Conservation (phyloP, 805 yeast species). For the Saturnispora sekii region DNA sequence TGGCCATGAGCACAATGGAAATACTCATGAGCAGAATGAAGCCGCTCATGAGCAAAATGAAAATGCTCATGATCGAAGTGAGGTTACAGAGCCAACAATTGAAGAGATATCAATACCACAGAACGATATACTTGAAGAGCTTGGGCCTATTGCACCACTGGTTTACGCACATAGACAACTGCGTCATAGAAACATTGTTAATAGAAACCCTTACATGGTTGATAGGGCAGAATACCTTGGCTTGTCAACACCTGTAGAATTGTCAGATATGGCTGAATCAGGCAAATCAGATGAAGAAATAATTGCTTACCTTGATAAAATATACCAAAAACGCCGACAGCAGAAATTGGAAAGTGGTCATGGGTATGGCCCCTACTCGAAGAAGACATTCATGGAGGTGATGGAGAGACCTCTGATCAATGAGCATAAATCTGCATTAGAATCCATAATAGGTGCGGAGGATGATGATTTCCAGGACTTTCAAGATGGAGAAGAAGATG, state of each 20-base stretch:
- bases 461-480: slow-evolving; percentile 6
- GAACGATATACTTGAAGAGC: too few relatives aligned
- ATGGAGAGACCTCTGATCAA: slow-evolving; percentile 10
- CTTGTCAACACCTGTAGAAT: slow-evolving; percentile 19
- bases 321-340: slow-evolving; percentile 18
- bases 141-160: too few relatives aligned
- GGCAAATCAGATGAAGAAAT: slow-evolving; percentile 24
- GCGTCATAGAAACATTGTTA: slow-evolving; percentile 11
- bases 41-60: not conserved
- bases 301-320: slow-evolving; percentile 18
- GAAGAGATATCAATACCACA: too few relatives aligned
- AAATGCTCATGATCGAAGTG: too few relatives aligned
- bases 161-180: slow-evolving; percentile 1
- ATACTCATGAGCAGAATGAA: not conserved
- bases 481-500: slow-evolving; percentile 10
- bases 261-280: slow-evolving; percentile 23
- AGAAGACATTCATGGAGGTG: slow-evolving; percentile 16
- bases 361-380: slow-evolving; percentile 24
- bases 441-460: not conserved
- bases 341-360: slow-evolving; percentile 19
- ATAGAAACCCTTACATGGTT: slow-evolving; percentile 25
- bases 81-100: too few relatives aligned
- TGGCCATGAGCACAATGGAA: too few relatives aligned
- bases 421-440: not conserved
- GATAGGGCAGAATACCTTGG: slow-evolving; percentile 28